A percentile compares a stretch with the other conserved stretches of the same genome.
Evolutionary conservation across 192 early-diverging fungal genomes (phyloP).

Genomic region (Coemansia sp.): DNA sequence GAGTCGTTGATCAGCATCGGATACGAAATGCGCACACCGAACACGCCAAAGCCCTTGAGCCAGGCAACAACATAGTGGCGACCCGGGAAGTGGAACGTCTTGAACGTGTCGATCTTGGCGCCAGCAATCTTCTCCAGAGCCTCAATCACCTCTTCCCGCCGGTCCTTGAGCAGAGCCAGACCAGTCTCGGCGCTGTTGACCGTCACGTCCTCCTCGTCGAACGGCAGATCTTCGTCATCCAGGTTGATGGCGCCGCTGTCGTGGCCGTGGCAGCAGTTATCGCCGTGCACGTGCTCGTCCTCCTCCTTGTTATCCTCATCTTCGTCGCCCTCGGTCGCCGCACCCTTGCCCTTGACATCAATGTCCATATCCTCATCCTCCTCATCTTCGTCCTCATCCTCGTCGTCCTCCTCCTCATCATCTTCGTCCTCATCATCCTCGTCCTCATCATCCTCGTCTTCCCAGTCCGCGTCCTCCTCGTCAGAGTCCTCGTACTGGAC

Average conservation of each 20-base stretch:
- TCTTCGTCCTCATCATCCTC: constrained; percentile 32
- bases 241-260: constrained; percentile 17
- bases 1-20: constrained; percentile 46
- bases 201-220: constrained; percentile 39
- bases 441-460: constrained; percentile 41
- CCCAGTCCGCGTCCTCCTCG: constrained; percentile 39
- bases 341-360: constrained; percentile 18
- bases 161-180: constrained; percentile 47
- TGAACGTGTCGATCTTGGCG: constrained; percentile 47
- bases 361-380: constrained; percentile 12
- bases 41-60: constrained; percentile 53
- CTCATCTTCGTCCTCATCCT: constrained; percentile 14
- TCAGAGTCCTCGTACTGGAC: constrained; percentile 46
- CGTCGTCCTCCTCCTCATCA: constrained; percentile 16
- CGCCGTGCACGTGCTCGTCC: constrained; percentile 47
- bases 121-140: constrained; percentile 44
- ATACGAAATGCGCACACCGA: constrained; percentile 53
- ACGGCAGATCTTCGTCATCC: constrained; percentile 41
- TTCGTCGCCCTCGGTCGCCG: constrained; percentile 10
- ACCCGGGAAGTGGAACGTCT: constrained; percentile 53
- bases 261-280: constrained; percentile 43
- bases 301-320: constrained; percentile 34
- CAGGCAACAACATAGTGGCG: constrained; percentile 54
- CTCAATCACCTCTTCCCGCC: constrained; percentile 27
- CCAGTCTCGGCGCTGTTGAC: constrained; percentile 27